Conservation (phyloP, 768 basidiomycete species). For the Mycena rebaudengoi region DNA sequence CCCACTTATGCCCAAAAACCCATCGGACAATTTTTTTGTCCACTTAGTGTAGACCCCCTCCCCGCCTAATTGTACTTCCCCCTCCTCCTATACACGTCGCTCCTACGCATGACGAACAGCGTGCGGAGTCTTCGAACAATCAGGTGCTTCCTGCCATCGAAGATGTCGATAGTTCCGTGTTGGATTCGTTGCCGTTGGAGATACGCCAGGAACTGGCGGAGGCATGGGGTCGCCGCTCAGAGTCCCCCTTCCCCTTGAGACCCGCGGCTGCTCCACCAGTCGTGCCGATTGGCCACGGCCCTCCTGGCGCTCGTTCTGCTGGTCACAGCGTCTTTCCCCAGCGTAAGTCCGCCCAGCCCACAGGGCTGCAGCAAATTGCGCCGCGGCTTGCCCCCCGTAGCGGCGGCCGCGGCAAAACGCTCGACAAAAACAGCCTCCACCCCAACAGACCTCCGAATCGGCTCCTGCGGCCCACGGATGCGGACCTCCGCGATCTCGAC, state of each 20-base stretch:
- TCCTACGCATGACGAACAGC: constrained; percentile 25
- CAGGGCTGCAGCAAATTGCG: constrained; percentile 15
- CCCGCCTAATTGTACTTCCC: constrained; percentile 3
- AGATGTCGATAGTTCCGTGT: constrained; percentile 76
- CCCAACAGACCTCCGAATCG: constrained; percentile 17
- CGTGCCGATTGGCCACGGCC: constrained; percentile 7
- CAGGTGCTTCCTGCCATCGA: constrained; percentile 69
- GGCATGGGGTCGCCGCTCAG: constrained; percentile 73
- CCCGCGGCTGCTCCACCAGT: constrained; percentile 18
- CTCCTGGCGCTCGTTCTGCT: constrained; percentile 3
- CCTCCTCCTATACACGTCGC: neutral
- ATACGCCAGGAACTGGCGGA: constrained; percentile 72
- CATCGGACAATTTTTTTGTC: too few species aligned
- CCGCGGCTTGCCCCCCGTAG: neutral
- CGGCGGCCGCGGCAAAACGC: constrained; percentile 14
- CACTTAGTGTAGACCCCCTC: too few species aligned
- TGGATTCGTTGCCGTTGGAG: constrained; percentile 75
- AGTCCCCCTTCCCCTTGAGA: constrained; percentile 50
- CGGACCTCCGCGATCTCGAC: constrained; percentile 67
- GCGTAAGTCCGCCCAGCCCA: constrained; percentile 44
- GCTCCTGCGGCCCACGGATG: constrained; percentile 50
- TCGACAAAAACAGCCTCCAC: constrained; percentile 33
- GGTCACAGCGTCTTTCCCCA: constrained; percentile 41
- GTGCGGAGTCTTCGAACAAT: constrained; percentile 38
- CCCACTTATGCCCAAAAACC: too few species aligned